Evolutionary conservation across 2,329 filamentous ascomycete genomes (phyloP).

Genomic region (Alternaria ethzedia): DNA sequence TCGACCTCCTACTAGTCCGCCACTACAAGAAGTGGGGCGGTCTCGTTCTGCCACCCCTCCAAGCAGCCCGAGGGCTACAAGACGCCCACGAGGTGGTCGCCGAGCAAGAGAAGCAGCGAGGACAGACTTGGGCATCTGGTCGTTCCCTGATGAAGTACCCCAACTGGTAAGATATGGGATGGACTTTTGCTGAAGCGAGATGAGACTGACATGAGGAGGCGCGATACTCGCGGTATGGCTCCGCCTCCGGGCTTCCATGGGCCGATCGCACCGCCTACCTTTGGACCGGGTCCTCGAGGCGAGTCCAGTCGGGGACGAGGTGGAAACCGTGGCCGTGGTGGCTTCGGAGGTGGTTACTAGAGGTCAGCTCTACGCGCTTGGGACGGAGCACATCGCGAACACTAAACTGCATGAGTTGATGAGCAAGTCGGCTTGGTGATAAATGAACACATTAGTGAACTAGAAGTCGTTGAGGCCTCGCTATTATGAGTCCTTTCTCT

Average conservation of each 20-base stretch:
- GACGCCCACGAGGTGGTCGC: not conserved
- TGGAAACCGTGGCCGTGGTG: not conserved
- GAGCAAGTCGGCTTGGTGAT: slow-evolving; percentile 1
- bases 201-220: not conserved
- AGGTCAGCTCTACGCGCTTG: not conserved
- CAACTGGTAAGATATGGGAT: slow-evolving; percentile 3
- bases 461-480: not conserved
- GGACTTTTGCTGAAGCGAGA: not conserved
- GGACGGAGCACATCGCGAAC: not conserved
- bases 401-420: not conserved
- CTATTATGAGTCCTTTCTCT: not conserved
- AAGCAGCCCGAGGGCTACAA: not conserved
- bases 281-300: not conserved
- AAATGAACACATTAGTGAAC: not conserved
- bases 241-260: not conserved
- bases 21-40: slow-evolving; percentile 21
- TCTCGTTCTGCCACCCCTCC: slow-evolving; percentile 10
- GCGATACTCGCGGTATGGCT: not conserved
- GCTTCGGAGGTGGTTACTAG: not conserved
- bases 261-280: too few relatives aligned
- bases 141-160: slow-evolving; percentile 7
- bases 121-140: not conserved
- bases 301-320: not conserved
- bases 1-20: slow-evolving; percentile 12
- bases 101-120: not conserved